These are phyloP conservation scores for Endotrypanum monterogeii DNA, from an alignment of 208 protist genomes.

Conservation along the genomic window DNA sequence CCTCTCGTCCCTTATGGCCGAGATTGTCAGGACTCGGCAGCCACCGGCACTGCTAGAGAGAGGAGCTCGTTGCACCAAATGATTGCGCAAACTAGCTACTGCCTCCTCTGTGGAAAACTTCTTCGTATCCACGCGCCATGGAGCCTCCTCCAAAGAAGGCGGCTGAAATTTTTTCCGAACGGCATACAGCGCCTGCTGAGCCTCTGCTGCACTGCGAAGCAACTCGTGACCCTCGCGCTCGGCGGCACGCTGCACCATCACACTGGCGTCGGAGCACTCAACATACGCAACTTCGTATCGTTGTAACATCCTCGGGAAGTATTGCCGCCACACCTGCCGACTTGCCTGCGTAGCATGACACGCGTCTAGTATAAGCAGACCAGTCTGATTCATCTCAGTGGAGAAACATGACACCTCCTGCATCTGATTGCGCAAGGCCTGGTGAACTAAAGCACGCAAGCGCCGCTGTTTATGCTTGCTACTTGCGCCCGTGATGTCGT, in stretches of 20 bases:
- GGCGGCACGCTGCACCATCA: constrained; percentile 38
- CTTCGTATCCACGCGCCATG: constrained; percentile 29
- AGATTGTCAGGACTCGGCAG: constrained; percentile 8
- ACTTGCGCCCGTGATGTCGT: constrained; percentile 37
- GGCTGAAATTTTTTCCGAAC: constrained; percentile 61
- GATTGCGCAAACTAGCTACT: constrained; percentile 6
- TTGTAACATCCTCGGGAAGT: constrained; percentile 25
- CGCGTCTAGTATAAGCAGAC: constrained; percentile 76
- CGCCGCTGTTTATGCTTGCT: constrained; percentile 81
- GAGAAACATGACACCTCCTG: constrained; percentile 26
- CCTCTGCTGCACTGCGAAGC: constrained; percentile 44
- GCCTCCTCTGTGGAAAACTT: constrained; percentile 8
- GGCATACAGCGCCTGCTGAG: constrained; percentile 71
- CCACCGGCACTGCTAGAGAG: background rate
- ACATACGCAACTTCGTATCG: constrained; percentile 50
- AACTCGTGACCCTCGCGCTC: constrained; percentile 45
- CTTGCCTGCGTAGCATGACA: constrained; percentile 63
- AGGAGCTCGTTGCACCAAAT: background rate
- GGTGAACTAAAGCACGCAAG: constrained; percentile 44
- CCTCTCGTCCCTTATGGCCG: constrained; percentile 5
- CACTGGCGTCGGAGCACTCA: constrained; percentile 41
- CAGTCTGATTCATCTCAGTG: constrained; percentile 12
- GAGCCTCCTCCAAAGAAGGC: constrained; percentile 33
- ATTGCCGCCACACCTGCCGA: constrained; percentile 39
- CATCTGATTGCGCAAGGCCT: constrained; percentile 26